A percentile compares a stretch with the other conserved stretches of the same genome.
Evolutionary conservation across 1,284 basidiomycete genomes (phyloP).

Genomic region (Athelia psychrophila): DNA sequence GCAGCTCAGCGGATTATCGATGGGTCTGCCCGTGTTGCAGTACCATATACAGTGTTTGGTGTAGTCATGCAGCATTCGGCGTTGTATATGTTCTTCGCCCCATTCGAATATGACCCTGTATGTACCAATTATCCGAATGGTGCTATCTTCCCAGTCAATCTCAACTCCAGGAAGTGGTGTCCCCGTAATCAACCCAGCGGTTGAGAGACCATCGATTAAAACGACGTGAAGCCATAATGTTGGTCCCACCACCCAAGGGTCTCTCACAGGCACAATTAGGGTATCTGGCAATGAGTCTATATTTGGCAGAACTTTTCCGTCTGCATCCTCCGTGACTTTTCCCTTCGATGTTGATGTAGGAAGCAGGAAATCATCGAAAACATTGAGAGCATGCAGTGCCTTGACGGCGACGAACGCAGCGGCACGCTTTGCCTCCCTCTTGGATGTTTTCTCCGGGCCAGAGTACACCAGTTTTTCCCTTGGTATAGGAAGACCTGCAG

Average conservation of each 20-base stretch:
- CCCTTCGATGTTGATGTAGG: constrained; percentile 47
- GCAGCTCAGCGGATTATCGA: constrained; percentile 47
- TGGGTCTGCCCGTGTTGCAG: constrained; percentile 56
- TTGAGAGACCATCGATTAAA: constrained; percentile 41
- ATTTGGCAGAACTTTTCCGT: constrained; percentile 42
- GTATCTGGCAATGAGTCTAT: constrained; percentile 44
- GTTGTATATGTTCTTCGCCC: constrained; percentile 41
- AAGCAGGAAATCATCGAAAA: constrained; percentile 78
- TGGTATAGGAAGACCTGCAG: constrained; percentile 62
- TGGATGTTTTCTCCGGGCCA: constrained; percentile 59
- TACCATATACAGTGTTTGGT: constrained; percentile 62
- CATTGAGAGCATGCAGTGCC: constrained; percentile 60
- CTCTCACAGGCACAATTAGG: constrained; percentile 52
- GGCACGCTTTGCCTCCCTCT: constrained; percentile 77
- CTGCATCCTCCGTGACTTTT: constrained; percentile 47
- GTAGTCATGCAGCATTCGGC: constrained; percentile 55
- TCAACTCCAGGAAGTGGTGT: constrained; percentile 47
- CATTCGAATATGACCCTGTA: constrained; percentile 38
- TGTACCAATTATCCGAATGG: constrained; percentile 32
- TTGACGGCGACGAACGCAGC: constrained; percentile 76
- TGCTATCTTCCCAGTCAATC: constrained; percentile 25
- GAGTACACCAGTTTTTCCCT: constrained; percentile 47
- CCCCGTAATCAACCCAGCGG: constrained; percentile 62
- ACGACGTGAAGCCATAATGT: constrained; percentile 62
- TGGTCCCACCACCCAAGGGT: constrained; percentile 62